Percentiles rank a stretch among this genome's conserved stretches.
Conservation (phyloP, 768 basidiomycete species). For the Hygrophorus pudorinus region DNA sequence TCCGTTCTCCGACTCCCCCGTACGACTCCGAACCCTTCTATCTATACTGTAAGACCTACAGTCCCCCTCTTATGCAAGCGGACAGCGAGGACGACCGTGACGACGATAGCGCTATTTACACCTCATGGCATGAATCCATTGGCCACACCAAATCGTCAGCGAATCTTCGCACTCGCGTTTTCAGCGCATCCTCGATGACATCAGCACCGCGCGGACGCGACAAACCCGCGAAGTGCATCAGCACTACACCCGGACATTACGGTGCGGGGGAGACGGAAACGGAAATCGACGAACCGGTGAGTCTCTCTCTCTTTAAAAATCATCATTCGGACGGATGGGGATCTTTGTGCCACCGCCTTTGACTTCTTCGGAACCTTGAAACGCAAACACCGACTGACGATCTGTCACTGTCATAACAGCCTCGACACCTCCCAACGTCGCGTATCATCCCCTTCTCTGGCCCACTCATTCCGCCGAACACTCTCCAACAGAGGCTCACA, state of each 20-base stretch:
- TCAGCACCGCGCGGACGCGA: constrained; percentile 16
- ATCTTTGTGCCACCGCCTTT: too few species aligned
- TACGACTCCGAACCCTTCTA: constrained; percentile 7
- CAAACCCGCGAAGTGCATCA: constrained; percentile 29
- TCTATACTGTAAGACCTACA: too few species aligned
- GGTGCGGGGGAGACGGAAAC: constrained; percentile 76
- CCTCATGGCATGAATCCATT: constrained; percentile 15
- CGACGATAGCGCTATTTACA: constrained; percentile 23
- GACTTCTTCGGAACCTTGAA: too few species aligned
- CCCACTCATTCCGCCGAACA: constrained; percentile 38
- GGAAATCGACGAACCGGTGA: constrained; percentile 66
- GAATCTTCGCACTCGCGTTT: constrained; percentile 23
- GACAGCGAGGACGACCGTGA: constrained; percentile 24
- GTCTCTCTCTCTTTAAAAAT: constrained; percentile 18
- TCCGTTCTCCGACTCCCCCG: constrained; percentile 9
- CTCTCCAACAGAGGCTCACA: constrained; percentile 36
- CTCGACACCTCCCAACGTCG: constrained; percentile 58
- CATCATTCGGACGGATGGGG: too few species aligned
- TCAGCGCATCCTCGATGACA: constrained; percentile 15
- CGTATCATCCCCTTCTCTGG: constrained; percentile 44
- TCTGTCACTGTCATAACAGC: too few species aligned
- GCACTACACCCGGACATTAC: constrained; percentile 46
- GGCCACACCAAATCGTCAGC: constrained; percentile 5
- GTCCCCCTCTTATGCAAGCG: constrained; percentile 13
- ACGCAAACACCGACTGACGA: too few species aligned